These are phyloP conservation scores for Hansfordia pulvinata DNA, from an alignment of 2,329 filamentous ascomycete genomes.

Conservation along the genomic window DNA sequence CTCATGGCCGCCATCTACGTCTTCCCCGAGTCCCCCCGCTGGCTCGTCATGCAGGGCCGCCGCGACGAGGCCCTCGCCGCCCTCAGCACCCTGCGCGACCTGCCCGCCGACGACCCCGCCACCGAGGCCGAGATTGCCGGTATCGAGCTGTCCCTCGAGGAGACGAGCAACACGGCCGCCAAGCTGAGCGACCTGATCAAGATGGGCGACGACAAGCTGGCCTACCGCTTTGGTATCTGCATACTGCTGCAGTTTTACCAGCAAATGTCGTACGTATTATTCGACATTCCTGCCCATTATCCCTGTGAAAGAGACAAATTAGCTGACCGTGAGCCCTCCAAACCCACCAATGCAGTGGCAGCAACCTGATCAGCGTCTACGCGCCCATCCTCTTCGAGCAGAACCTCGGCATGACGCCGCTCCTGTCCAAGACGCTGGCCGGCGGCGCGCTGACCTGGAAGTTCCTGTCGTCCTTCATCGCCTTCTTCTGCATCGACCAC, in stretches of 20 bases:
- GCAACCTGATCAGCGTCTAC: slow-evolving; percentile 33
- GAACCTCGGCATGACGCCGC: slow-evolving; percentile 23
- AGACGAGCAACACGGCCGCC: slow-evolving; percentile 19
- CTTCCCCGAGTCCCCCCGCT: slow-evolving; percentile 21
- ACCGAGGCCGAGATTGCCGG: slow-evolving; percentile 26
- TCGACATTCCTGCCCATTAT: background rate
- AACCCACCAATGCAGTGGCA: slow-evolving; percentile 17
- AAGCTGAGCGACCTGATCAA: slow-evolving; percentile 28
- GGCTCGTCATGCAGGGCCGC: slow-evolving; percentile 18
- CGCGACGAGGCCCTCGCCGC: slow-evolving; percentile 16
- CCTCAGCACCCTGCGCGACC: slow-evolving; percentile 13
- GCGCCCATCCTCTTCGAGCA: slow-evolving; percentile 23
- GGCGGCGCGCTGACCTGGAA: slow-evolving; percentile 41
- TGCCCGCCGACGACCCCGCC: slow-evolving; percentile 9
- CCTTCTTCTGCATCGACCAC: slow-evolving; percentile 35
- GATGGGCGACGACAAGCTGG: slow-evolving; percentile 33
- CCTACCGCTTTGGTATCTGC: slow-evolving; percentile 35
- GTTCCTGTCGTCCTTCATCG: slow-evolving; percentile 32
- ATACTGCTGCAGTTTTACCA: slow-evolving; percentile 35
- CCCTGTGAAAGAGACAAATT: slow-evolving; percentile 1
- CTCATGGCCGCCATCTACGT: slow-evolving; percentile 16
- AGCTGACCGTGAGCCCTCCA: slow-evolving; percentile 1
- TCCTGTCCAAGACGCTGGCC: slow-evolving; percentile 25
- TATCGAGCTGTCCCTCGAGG: slow-evolving; percentile 33
- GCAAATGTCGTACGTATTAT: slow-evolving; percentile 25